A percentile compares a stretch with the other conserved stretches of the same genome.
These are phyloP conservation scores for Thelephora aurantiotincta DNA, from an alignment of 768 basidiomycete genomes.

Conservation along the genomic window DNA sequence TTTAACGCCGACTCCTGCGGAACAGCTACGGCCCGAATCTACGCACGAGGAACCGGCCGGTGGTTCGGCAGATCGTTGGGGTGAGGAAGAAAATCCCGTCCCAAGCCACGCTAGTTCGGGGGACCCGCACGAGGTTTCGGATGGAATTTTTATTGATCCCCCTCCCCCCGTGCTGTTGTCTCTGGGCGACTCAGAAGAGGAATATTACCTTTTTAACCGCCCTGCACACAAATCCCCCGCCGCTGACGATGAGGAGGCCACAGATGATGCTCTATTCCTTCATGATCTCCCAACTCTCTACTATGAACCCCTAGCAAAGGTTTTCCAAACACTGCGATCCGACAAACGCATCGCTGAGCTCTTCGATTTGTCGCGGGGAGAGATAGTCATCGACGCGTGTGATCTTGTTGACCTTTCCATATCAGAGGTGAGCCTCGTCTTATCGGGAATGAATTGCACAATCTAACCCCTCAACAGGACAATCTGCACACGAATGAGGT, in stretches of 20 bases:
- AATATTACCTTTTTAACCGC: constrained; percentile 8
- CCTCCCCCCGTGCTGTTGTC: background rate
- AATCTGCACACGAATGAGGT: constrained; percentile 55
- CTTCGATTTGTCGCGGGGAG: constrained; percentile 36
- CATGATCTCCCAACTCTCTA: constrained; percentile 55
- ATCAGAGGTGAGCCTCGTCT: constrained; percentile 38
- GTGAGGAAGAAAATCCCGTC: background rate
- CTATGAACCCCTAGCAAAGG: constrained; percentile 56
- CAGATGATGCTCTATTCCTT: constrained; percentile 32
- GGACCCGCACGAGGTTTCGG: constrained; percentile 9
- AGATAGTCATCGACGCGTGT: constrained; percentile 57
- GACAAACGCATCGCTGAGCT: constrained; percentile 37
- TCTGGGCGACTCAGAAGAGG: background rate
- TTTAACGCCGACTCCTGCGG: no score
- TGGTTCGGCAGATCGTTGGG: no score
- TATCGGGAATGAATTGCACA: background rate
- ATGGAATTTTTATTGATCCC: constrained; percentile 11
- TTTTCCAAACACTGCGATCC: constrained; percentile 61
- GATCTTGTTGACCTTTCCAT: constrained; percentile 44
- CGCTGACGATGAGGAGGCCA: constrained; percentile 8
- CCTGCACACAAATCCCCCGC: constrained; percentile 4
- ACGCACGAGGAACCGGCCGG: no score
- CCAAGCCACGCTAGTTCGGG: background rate
- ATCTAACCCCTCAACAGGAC: constrained; percentile 29
- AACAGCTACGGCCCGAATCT: no score